Base-by-base conservation (phyloP, 176 grass and related monocot species). In the Cymbopogon citratus region DNA sequence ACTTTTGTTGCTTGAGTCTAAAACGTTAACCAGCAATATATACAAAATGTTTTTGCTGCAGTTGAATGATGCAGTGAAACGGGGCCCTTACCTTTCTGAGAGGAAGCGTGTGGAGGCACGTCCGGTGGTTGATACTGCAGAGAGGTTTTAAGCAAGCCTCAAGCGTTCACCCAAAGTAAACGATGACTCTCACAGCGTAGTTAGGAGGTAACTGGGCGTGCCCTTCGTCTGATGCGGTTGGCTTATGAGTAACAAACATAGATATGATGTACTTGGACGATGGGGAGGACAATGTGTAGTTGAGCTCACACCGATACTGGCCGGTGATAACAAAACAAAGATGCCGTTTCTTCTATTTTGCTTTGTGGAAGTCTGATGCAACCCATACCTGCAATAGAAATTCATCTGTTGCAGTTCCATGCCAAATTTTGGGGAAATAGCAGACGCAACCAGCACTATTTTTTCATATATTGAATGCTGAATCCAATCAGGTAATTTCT, bases 31-130 rank as follows among this genome's bases (percentile, higher is more conserved):
- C 15, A 14, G 60, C 21, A 61, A 36, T 68, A 46, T 14, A 71
- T n/a, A n/a, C n/a, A 60, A 68, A 66, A 1, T 33, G 1, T 24
- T 60, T 51, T 59, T 81, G 56, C 39, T 78, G 76, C 90, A 98
- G 92, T 79, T 98, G 84, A 93, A 89, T 71, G 92, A 93, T 91
- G 92, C 92, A 3, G 90, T 98, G 18, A 88, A 45, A 82, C 90
- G 92, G 45, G 95, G 90, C 27, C 95, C 95, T 25, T 98, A 92
- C 63, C 84, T 91, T 40, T 46, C 73, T 36, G 59, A 86, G 2
- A 94, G 79, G 86, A 92, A 84, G 78, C 81, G 76, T 10, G 44
- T 52, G 52, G 94, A 97, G 73, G 69, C 87, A 4, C 87, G 73
- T 69, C 89, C 94, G 14, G 62, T 89, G 35, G 89, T 97, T 5